These are phyloP conservation scores for Amborella trichopoda DNA, from an alignment of 164 flowering plant genomes.

Conservation along the genomic window DNA sequence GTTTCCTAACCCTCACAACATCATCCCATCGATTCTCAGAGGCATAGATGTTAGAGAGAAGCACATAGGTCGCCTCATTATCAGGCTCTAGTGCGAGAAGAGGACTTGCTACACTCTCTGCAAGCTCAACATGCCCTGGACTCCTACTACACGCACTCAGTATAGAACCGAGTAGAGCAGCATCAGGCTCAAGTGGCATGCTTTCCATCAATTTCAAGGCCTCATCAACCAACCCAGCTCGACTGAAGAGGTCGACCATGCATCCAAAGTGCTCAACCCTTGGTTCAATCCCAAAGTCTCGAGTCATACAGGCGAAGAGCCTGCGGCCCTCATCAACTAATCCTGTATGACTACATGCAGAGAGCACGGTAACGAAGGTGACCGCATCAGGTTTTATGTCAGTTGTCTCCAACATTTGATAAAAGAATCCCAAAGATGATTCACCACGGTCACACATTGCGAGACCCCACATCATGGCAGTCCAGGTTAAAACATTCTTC, in stretches of 20 bases:
- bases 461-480: constrained; percentile 28
- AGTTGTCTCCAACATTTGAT: constrained; percentile 14
- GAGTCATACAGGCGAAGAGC: constrained; percentile 21
- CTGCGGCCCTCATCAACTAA: constrained; percentile 27
- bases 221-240: constrained; percentile 17
- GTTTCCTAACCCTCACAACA: constrained; percentile 18
- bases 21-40: constrained; percentile 32
- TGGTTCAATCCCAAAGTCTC: constrained; percentile 18
- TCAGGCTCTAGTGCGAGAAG: constrained; percentile 17
- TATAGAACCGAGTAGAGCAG: constrained; percentile 34
- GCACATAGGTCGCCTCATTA: constrained; percentile 26
- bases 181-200: constrained; percentile 38
- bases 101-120: constrained; percentile 15
- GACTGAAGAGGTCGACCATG: constrained; percentile 29
- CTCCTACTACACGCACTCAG: constrained; percentile 34
- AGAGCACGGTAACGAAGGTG: constrained; percentile 26
- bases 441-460: constrained; percentile 38
- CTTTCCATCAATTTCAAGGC: constrained; percentile 27
- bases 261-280: constrained; percentile 36
- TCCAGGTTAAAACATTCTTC: constrained; percentile 44
- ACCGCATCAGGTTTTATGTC: constrained; percentile 26
- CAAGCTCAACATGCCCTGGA: constrained; percentile 14
- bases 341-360: constrained; percentile 41
- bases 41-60: constrained; percentile 37
- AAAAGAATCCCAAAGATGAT: constrained; percentile 25